Evolutionary conservation across 768 basidiomycete species (phyloP).

Genomic region (Podaxis sp.): DNA sequence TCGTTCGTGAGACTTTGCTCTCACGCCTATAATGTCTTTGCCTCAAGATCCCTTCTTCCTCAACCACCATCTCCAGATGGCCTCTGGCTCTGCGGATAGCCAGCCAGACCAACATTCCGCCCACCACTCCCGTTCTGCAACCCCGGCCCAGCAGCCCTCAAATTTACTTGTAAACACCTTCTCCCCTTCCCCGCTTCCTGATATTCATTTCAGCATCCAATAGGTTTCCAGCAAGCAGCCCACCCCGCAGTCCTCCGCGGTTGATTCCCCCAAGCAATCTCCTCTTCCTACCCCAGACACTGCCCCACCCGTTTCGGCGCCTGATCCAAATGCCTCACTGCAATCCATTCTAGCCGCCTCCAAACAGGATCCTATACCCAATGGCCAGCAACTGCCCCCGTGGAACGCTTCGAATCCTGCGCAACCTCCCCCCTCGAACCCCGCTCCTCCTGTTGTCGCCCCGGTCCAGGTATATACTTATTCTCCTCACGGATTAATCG

Average conservation of each 20-base stretch:
- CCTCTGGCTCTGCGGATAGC: constrained; percentile 25
- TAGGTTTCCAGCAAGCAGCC: constrained; percentile 29
- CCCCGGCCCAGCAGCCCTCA: constrained; percentile 25
- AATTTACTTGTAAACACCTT: constrained; percentile 33
- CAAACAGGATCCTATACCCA: constrained; percentile 40
- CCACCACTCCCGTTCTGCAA: constrained; percentile 20
- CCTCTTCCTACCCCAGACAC: constrained; percentile 27
- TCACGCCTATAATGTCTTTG: constrained; percentile 45
- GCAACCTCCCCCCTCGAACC: constrained; percentile 29
- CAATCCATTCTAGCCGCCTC: constrained; percentile 55
- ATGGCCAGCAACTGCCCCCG: constrained; percentile 40
- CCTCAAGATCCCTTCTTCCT: constrained; percentile 42
- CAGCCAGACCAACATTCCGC: constrained; percentile 23
- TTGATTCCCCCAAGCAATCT: constrained; percentile 25
- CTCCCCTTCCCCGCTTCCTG: constrained; percentile 22
- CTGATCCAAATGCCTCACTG: constrained; percentile 47
- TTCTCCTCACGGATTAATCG: constrained; percentile 3
- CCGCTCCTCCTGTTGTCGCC: constrained; percentile 21
- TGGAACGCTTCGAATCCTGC: constrained; percentile 33
- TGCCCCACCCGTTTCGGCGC: constrained; percentile 26
- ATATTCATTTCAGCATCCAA: constrained; percentile 26
- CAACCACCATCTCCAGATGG: constrained; percentile 45
- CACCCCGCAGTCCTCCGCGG: constrained; percentile 20
- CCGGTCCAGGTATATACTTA: constrained; percentile 21
- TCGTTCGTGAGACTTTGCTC: constrained; percentile 42